A percentile compares a stretch with the other conserved stretches of the same genome.
Evolutionary conservation across 2,329 filamentous ascomycete genomes (phyloP).

Genomic region (Cucurbitaria berberidis): DNA sequence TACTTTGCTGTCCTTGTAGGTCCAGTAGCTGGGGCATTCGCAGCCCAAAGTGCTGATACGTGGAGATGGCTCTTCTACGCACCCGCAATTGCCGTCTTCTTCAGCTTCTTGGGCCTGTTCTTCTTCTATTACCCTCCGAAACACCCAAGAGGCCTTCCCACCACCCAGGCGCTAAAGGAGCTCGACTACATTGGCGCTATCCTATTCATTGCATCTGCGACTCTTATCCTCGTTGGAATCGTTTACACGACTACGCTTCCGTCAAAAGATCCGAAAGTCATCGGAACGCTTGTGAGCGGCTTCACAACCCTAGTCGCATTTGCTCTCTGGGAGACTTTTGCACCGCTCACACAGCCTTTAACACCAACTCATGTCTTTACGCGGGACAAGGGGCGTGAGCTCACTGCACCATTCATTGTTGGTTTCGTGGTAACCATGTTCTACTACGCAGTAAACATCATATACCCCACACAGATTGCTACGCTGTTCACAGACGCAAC

Average conservation of each 20-base stretch:
- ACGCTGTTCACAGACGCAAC: constrained; percentile 51
- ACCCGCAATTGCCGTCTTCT: constrained; percentile 51
- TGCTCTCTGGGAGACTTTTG: constrained; percentile 41
- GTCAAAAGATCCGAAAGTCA: constrained; percentile 34
- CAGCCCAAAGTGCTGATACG: constrained; percentile 42
- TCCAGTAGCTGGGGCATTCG: constrained; percentile 55
- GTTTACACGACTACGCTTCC: constrained; percentile 39
- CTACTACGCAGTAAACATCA: constrained; percentile 57
- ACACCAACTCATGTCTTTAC: constrained; percentile 57
- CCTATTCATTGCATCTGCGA: constrained; percentile 38
- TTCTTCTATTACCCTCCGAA: constrained; percentile 52
- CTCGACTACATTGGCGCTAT: constrained; percentile 43
- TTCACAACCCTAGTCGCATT: constrained; percentile 40
- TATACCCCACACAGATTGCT: constrained; percentile 57
- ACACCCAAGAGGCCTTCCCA: constrained; percentile 45
- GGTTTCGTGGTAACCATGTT: constrained; percentile 59
- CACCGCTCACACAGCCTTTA: constrained; percentile 36
- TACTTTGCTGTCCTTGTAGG: constrained; percentile 56
- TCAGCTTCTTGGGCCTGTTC: constrained; percentile 54
- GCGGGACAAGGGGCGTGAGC: constrained; percentile 53
- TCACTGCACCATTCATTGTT: constrained; percentile 56
- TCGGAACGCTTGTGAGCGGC: constrained; percentile 41
- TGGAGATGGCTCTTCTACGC: constrained; percentile 58
- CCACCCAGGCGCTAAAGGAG: constrained; percentile 30
- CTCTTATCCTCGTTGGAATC: constrained; percentile 41